Percentiles rank a stretch among this genome's conserved stretches.
Conservation (phyloP, 495 filamentous ascomycete genomes). For the Tuber melanosporum region DNA sequence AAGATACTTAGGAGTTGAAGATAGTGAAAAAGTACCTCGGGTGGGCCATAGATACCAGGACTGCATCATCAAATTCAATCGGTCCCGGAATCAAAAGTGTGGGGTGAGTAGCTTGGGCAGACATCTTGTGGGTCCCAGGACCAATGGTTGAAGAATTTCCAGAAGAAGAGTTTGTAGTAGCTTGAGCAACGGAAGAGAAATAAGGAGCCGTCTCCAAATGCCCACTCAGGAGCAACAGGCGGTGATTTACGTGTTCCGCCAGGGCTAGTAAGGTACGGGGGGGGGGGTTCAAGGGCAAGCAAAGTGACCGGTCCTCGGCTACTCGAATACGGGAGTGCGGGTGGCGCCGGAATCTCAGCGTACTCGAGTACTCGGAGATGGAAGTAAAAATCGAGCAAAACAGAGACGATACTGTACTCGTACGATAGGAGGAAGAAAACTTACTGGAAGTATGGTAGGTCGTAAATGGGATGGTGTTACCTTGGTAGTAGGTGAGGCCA, state of each 20-base stretch:
- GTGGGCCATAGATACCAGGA: slow-evolving; percentile 90
- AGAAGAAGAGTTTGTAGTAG: slow-evolving; percentile 16
- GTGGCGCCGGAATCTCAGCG: neutral
- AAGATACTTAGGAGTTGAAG: neutral
- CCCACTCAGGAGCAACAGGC: slow-evolving; percentile 35
- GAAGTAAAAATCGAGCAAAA: too few species aligned
- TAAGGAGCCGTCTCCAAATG: slow-evolving; percentile 12
- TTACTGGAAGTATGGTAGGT: too few species aligned
- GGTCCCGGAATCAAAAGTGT: slow-evolving; percentile 84
- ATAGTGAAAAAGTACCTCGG: slow-evolving; percentile 62
- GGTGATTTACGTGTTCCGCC: slow-evolving; percentile 25
- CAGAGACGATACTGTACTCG: too few species aligned
- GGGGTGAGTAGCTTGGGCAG: slow-evolving; percentile 35
- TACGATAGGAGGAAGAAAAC: too few species aligned
- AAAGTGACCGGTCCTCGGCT: neutral
- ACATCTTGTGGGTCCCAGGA: slow-evolving; percentile 24
- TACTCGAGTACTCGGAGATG: neutral
- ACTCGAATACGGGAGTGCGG: neutral
- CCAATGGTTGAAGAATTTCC: slow-evolving; percentile 2
- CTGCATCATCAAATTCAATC: slow-evolving; percentile 97
- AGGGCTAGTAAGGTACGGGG: slow-evolving; percentile 12
- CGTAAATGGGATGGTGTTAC: too few species aligned
- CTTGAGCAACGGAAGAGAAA: slow-evolving; percentile 1
- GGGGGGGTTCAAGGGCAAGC: slow-evolving; percentile 7
- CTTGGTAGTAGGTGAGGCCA: too few species aligned